phyloP scores from a whole-genome alignment of 2,329 filamentous ascomycete genomes.

The Penicillium sp. region DNA sequence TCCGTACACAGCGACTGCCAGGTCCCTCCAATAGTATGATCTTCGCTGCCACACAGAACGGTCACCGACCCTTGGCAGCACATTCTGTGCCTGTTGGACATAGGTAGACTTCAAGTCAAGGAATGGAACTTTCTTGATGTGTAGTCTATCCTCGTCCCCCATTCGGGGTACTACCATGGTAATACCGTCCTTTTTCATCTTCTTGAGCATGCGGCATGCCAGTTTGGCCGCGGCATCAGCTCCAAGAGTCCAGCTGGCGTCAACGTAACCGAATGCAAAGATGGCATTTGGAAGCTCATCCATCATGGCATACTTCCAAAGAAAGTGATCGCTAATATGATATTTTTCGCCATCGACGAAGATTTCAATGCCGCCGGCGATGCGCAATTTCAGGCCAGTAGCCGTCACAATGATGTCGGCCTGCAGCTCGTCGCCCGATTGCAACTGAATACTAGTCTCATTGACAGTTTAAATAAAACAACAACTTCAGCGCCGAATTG shows the following conservation, averaged over 20 bases:
- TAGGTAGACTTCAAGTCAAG: slow-evolving; percentile 1
- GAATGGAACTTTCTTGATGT: slow-evolving; percentile 2
- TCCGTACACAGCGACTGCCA: slow-evolving; percentile 4
- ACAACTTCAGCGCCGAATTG: too few species aligned
- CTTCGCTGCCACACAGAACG: slow-evolving; percentile 2
- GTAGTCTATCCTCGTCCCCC: background rate
- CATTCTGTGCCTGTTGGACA: slow-evolving; percentile 1
- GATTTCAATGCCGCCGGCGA: slow-evolving; percentile 33
- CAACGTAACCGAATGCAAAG: slow-evolving; percentile 38
- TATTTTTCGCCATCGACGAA: slow-evolving; percentile 35
- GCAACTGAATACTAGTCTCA: slow-evolving; percentile 53
- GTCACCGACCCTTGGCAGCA: background rate
- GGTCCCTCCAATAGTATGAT: slow-evolving; percentile 2
- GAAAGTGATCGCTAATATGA: slow-evolving; percentile 32
- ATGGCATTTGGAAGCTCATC: slow-evolving; percentile 10
- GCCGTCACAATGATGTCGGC: slow-evolving; percentile 43
- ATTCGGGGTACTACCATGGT: slow-evolving; percentile 5
- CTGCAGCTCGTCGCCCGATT: slow-evolving; percentile 41
- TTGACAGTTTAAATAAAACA: slow-evolving; percentile 58
- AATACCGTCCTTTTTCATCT: slow-evolving; percentile 12
- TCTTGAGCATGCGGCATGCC: slow-evolving; percentile 32
- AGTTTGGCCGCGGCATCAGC: slow-evolving; percentile 38
- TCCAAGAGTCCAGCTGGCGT: slow-evolving; percentile 41
- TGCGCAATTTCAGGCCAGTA: slow-evolving; percentile 38
- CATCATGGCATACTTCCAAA: slow-evolving; percentile 34